Evolutionary conservation across 768 basidiomycete species (phyloP).

Genomic region (Dentipellis fragilis): DNA sequence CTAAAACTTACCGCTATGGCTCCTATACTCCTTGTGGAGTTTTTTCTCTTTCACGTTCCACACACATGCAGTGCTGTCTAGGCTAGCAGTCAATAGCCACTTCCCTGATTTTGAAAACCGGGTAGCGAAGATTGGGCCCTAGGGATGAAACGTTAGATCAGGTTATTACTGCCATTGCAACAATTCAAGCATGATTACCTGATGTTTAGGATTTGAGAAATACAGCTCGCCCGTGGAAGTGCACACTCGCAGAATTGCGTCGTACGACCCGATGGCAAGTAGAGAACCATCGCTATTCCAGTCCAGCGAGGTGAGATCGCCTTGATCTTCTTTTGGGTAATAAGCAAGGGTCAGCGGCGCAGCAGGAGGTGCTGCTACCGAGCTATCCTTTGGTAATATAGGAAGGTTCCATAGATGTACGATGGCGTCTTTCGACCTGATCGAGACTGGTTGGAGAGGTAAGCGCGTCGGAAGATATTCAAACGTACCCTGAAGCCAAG

Average conservation of each 20-base stretch:
- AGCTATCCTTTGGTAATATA: constrained; percentile 20
- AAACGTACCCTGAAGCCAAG: constrained; percentile 65
- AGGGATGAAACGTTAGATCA: constrained; percentile 5
- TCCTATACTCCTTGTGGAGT: constrained; percentile 50
- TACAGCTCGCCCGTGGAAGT: constrained; percentile 52
- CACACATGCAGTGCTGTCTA: constrained; percentile 68
- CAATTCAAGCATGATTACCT: constrained; percentile 29
- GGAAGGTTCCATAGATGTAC: constrained; percentile 68
- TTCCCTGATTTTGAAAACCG: constrained; percentile 66
- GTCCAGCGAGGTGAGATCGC: constrained; percentile 65
- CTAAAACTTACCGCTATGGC: constrained; percentile 44
- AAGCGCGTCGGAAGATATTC: not conserved
- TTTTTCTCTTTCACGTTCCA: constrained; percentile 64
- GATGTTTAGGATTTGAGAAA: constrained; percentile 52
- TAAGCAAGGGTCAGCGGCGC: constrained; percentile 35
- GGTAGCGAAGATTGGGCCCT: constrained; percentile 76
- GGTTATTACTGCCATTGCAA: not conserved
- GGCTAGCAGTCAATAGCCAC: constrained; percentile 67
- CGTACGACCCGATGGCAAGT: constrained; percentile 72
- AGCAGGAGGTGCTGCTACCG: constrained; percentile 11
- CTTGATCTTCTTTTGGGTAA: constrained; percentile 35
- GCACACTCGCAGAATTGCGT: constrained; percentile 60
- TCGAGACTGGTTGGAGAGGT: not conserved
- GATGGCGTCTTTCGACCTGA: constrained; percentile 66
- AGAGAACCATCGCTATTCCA: constrained; percentile 70